These are phyloP conservation scores for Chlamydomonas incerta DNA, from an alignment of 139 green algal genomes.

Conservation along the genomic window DNA sequence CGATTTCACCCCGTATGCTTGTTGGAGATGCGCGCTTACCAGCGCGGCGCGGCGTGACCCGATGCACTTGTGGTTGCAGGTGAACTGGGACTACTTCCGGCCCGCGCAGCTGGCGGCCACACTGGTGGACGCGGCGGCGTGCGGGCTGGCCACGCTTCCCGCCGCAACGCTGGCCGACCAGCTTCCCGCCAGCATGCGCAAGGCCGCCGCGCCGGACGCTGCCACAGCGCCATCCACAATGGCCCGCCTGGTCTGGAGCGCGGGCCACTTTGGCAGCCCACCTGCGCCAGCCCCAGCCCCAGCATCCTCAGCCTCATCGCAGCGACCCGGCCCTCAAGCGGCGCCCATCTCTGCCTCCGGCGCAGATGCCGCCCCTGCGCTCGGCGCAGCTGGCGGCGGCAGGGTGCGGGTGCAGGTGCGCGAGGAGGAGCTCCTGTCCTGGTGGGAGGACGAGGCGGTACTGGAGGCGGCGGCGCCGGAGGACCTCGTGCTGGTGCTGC, in stretches of 20 bases:
- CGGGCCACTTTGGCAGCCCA: not conserved
- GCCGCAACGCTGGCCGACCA: not conserved
- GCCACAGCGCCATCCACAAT: not conserved
- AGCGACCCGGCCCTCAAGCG: too few relatives aligned
- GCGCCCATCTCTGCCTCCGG: too few relatives aligned
- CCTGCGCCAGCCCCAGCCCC: too few relatives aligned
- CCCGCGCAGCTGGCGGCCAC: constrained; percentile 19
- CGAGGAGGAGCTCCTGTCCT: not conserved
- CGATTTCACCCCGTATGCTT: too few relatives aligned
- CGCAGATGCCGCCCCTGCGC: too few relatives aligned
- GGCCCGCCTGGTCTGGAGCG: constrained; percentile 19
- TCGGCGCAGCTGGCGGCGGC: not conserved
- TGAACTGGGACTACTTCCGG: constrained; percentile 4
- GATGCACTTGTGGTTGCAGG: not conserved
- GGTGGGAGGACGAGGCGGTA: constrained; percentile 7
- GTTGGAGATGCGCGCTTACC: too few relatives aligned
- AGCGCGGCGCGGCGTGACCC: too few relatives aligned
- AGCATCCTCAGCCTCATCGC: too few relatives aligned
- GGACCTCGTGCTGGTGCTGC: constrained; percentile 32
- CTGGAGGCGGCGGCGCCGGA: not conserved
- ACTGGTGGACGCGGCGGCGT: constrained; percentile 1
- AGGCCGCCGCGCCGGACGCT: not conserved
- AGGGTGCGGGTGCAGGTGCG: not conserved
- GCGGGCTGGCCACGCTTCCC: not conserved
- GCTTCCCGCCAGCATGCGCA: not conserved